phyloP scores from a whole-genome alignment of 495 filamentous ascomycete genomes.

The Annulohypoxylon nitens region DNA sequence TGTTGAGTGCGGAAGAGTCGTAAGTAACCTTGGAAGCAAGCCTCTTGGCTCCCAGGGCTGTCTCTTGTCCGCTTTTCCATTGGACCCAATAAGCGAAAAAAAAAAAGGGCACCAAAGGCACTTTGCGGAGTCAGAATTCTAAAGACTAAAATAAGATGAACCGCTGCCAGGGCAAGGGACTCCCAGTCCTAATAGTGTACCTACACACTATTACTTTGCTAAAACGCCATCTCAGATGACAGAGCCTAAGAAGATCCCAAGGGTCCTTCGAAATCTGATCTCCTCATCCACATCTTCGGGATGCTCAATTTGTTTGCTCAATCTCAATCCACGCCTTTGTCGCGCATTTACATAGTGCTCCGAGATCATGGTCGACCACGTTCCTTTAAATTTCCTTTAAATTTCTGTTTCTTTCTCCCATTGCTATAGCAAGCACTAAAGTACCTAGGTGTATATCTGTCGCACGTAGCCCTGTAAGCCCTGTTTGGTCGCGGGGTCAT shows the following conservation, averaged over 20 bases:
- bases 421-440: background rate
- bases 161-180: slow-evolving; percentile 43
- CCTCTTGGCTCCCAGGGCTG: slow-evolving; percentile 18
- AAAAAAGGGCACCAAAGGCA: slow-evolving; percentile 29
- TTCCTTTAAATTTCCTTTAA: background rate
- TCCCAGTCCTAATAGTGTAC: slow-evolving; percentile 10
- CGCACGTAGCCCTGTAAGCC: slow-evolving; percentile 27
- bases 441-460: slow-evolving; percentile 17
- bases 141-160: slow-evolving; percentile 48
- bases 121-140: slow-evolving; percentile 46
- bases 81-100: slow-evolving; percentile 44
- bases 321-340: background rate
- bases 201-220: background rate
- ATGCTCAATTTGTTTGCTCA: slow-evolving; percentile 11
- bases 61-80: slow-evolving; percentile 32
- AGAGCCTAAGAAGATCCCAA: slow-evolving; percentile 30
- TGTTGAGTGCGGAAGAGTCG: background rate
- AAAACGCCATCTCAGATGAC: background rate
- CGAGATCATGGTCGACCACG: background rate
- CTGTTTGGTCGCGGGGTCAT: slow-evolving; percentile 30
- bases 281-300: slow-evolving; percentile 28
- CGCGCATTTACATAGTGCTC: background rate
- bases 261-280: slow-evolving; percentile 33
- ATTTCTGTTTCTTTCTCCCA: background rate
- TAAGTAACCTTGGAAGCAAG: slow-evolving; percentile 11